Base-by-base conservation (phyloP, 1,284 basidiomycete species). In the Entoloma clypeatum region DNA sequence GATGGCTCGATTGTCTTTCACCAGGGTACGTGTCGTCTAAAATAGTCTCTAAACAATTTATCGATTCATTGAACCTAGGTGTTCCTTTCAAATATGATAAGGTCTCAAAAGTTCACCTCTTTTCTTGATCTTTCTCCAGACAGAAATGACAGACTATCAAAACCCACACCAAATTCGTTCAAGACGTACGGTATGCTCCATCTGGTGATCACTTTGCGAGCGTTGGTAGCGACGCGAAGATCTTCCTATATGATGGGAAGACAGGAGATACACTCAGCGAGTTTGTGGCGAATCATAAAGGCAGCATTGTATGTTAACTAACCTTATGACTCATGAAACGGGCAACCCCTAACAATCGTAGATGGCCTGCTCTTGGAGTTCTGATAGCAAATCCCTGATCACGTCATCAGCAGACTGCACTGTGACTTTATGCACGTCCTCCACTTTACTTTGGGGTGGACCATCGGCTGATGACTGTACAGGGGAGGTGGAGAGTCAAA, bases 131-230 rank as follows among this genome's bases (percentile, higher is more conserved):
- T 6, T 30, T 3, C 9, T 33, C 18, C n/a, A 41, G 3, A 18
- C 3, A 6, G 8, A 6, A 7, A 14, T 30, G 22, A 9, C 35
- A 86, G 81, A 81, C 81, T n/a, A 86, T 94, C 62, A 84, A 80
- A 57, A 88, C 86, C 0, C 96, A 99, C 62, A 86, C 85, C 3
- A 90, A 89, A 59, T 99, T 97, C 60, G 91, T 99, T 4, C 92
- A 97, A 61, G 91, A 97, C 45, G 80, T 98, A 16, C 78, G 81
- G 41, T 97, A 84, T 59, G 75, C 92, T 0, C 81, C 85, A 0
- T 82, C 82, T 23, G 93, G 92, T 3, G 78, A 85, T 34, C 69
- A 82, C 17, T 97, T 98, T 59, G 87, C 81, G 10, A 93, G 91
- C 33, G 92, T 91, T 10, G 95, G 92, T 19, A 90, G 91, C 3